These are phyloP conservation scores for Nannochloropsis salina DNA, from an alignment of 108 stramenopile species.

Conservation along the genomic window DNA sequence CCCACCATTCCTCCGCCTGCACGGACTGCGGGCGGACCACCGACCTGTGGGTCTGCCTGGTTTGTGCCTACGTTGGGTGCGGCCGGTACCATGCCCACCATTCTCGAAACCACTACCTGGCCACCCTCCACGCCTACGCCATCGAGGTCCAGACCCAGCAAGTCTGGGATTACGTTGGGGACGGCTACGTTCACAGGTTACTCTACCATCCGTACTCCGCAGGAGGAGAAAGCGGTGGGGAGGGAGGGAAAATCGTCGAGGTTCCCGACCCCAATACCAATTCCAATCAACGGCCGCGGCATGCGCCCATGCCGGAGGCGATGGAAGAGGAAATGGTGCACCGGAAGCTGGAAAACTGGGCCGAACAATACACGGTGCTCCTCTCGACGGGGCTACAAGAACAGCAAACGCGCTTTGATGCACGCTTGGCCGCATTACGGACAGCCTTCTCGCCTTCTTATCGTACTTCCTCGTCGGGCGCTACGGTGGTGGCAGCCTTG, in stretches of 20 bases:
- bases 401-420: slow-evolving; percentile 78
- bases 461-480: not conserved
- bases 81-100: slow-evolving; percentile 82
- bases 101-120: slow-evolving; percentile 73
- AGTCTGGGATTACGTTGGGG: slow-evolving; percentile 91
- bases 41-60: slow-evolving; percentile 74
- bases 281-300: slow-evolving; percentile 46
- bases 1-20: slow-evolving; percentile 63
- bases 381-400: slow-evolving; percentile 80
- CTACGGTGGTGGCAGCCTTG: slow-evolving; percentile 29
- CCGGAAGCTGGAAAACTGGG: slow-evolving; percentile 78
- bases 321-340: slow-evolving; percentile 79
- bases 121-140: slow-evolving; percentile 89
- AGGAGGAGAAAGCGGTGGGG: slow-evolving; percentile 50
- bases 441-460: not conserved
- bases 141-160: slow-evolving; percentile 81
- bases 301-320: slow-evolving; percentile 38
- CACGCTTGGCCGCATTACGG: slow-evolving; percentile 48
- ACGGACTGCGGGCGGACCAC: slow-evolving; percentile 66
- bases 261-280: slow-evolving; percentile 64
- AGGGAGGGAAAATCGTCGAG: slow-evolving; percentile 88
- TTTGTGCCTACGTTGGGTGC: slow-evolving; percentile 86
- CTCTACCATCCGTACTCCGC: slow-evolving; percentile 58
- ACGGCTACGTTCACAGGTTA: slow-evolving; percentile 86
- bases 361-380: slow-evolving; percentile 73